Percentiles rank a stretch among this genome's conserved stretches.
phyloP scores from a whole-genome alignment of 2,329 filamentous ascomycete species.

The Pyrenophora tritici-repentis region DNA sequence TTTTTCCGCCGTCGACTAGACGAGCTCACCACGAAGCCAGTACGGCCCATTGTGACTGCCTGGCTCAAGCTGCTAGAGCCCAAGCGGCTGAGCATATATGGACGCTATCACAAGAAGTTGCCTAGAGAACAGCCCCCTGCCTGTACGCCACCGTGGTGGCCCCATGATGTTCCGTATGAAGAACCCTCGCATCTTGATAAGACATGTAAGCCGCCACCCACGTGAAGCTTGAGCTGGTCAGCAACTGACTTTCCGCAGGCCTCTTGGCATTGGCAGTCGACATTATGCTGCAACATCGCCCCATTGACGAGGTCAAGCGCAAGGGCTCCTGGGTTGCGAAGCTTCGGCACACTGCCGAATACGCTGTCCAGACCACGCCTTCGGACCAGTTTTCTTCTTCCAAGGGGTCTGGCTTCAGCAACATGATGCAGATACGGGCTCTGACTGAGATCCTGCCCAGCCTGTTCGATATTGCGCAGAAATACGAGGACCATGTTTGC shows the following conservation, averaged over 20 bases:
- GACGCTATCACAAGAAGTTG: conserved; percentile 32
- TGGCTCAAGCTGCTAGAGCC: conserved; percentile 41
- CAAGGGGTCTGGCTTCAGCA: conserved; percentile 27
- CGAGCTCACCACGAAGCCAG: conserved; percentile 41
- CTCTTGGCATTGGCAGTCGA: conserved; percentile 35
- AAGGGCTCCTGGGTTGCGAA: conserved; percentile 31
- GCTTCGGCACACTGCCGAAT: conserved; percentile 28
- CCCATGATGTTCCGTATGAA: conserved; percentile 32
- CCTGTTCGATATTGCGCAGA: conserved; percentile 35
- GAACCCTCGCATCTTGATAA: conserved; percentile 42
- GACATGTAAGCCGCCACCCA: conserved; percentile 21
- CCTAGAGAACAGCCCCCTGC: conserved; percentile 17
- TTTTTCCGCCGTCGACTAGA: conserved; percentile 33
- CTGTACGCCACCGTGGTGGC: conserved; percentile 39
- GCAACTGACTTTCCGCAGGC: conserved; percentile 21
- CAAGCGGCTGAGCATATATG: conserved; percentile 28
- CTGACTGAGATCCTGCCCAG: conserved; percentile 32
- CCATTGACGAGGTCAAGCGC: conserved; percentile 30
- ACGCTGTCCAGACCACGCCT: conserved; percentile 26
- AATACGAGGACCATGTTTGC: conserved; percentile 36
- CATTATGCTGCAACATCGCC: conserved; percentile 38
- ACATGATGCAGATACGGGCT: conserved; percentile 35
- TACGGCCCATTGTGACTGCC: conserved; percentile 37
- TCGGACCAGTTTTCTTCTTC: conserved; percentile 36
- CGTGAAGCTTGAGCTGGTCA: too few relatives aligned